Percentiles rank a stretch among this genome's conserved stretches.
These are phyloP conservation scores for Termitomyces bulborhizus DNA, from an alignment of 768 basidiomycete genomes.

Conservation along the genomic window DNA sequence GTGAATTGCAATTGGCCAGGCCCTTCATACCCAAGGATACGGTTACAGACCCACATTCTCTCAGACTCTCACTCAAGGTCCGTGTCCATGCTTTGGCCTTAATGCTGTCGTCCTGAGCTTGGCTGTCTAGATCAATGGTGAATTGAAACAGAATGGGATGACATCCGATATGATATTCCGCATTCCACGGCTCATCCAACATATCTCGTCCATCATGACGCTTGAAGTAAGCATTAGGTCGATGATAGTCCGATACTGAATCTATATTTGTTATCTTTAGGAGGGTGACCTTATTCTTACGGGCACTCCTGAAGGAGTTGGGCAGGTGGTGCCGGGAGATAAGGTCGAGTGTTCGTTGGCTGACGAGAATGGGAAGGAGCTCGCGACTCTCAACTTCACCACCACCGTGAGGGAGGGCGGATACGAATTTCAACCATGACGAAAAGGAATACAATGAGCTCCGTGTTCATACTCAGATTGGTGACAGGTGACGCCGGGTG, in stretches of 20 bases:
- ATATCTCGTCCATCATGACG: constrained; percentile 93
- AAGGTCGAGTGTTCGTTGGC: constrained; percentile 67
- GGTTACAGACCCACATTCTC: constrained; percentile 67
- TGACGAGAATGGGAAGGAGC: constrained; percentile 44
- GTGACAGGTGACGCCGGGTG: background rate
- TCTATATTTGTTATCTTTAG: constrained; percentile 29
- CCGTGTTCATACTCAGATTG: background rate
- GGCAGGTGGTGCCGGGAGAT: constrained; percentile 72
- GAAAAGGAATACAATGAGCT: background rate
- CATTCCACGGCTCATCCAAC: constrained; percentile 83
- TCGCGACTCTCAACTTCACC: constrained; percentile 61
- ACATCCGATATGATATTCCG: constrained; percentile 90
- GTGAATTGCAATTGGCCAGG: constrained; percentile 27
- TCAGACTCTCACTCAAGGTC: constrained; percentile 74
- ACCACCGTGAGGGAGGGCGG: constrained; percentile 66
- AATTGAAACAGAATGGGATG: constrained; percentile 76
- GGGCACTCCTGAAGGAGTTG: constrained; percentile 90
- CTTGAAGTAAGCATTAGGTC: constrained; percentile 58
- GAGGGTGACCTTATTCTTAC: constrained; percentile 91
- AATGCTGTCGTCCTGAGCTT: background rate
- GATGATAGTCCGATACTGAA: background rate
- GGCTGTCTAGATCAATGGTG: constrained; percentile 69
- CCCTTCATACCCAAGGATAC: constrained; percentile 74
- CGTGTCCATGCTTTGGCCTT: background rate
- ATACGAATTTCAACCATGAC: constrained; percentile 28